phyloP scores from a whole-genome alignment of 2,329 filamentous ascomycete genomes.

The Pyrenophora graminea region DNA sequence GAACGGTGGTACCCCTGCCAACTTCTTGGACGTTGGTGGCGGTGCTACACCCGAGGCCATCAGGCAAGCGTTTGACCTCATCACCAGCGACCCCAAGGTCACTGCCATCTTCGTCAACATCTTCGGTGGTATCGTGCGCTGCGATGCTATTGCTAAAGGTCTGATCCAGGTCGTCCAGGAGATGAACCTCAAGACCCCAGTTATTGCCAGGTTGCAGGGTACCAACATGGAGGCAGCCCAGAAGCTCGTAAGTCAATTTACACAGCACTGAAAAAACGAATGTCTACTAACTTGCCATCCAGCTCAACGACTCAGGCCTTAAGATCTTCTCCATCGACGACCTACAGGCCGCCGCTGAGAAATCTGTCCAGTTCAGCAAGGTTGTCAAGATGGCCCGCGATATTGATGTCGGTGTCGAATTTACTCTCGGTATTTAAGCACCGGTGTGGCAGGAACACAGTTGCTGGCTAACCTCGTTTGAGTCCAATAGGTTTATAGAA shows the following conservation, averaged over 20 bases:
- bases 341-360: slow-evolving; percentile 94
- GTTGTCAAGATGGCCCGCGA: slow-evolving; percentile 98
- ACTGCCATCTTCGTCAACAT: slow-evolving; percentile 99
- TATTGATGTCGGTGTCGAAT: slow-evolving; percentile 86
- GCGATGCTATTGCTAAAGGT: slow-evolving; percentile 94
- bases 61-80: slow-evolving; percentile 96
- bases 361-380: slow-evolving; percentile 98
- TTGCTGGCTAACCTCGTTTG: slow-evolving; percentile 11
- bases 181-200: slow-evolving; percentile 94
- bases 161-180: slow-evolving; percentile 92
- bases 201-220: slow-evolving; percentile 95
- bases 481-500: slow-evolving; percentile 4
- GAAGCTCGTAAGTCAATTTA: slow-evolving; percentile 62
- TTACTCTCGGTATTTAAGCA: slow-evolving; percentile 71
- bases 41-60: slow-evolving; percentile 97
- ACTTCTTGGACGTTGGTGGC: slow-evolving; percentile 98
- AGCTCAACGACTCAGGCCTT: slow-evolving; percentile 94
- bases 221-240: slow-evolving; percentile 97
- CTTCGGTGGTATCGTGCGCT: slow-evolving; percentile 97
- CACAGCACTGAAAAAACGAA: background rate
- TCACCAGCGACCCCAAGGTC: slow-evolving; percentile 97
- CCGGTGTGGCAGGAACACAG: background rate
- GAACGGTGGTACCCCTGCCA: slow-evolving; percentile 92
- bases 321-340: slow-evolving; percentile 99
- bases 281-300: slow-evolving; percentile 11